These are phyloP conservation scores for Termitomyces sp. DNA, from an alignment of 768 basidiomycete genomes.

Conservation along the genomic window DNA sequence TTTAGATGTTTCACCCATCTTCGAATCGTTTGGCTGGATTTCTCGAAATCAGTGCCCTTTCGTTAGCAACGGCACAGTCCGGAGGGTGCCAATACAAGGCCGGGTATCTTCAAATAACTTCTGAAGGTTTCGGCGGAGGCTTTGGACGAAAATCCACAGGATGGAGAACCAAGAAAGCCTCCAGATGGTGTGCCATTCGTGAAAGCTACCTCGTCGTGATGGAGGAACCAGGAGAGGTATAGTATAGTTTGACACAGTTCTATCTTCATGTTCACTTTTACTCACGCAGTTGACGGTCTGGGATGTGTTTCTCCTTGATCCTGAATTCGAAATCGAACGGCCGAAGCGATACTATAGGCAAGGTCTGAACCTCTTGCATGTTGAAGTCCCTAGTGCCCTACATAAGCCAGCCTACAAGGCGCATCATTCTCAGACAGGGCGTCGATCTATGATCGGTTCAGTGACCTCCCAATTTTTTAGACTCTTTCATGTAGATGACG, in stretches of 20 bases:
- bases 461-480: conserved; percentile 42
- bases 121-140: conserved; percentile 43
- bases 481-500: conserved; percentile 30
- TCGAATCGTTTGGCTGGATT: conserved; percentile 87
- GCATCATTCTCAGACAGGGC: conserved; percentile 20
- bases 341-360: conserved; percentile 87
- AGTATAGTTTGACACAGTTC: neutral
- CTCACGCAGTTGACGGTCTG: conserved; percentile 72
- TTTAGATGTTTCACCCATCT: conserved; percentile 94
- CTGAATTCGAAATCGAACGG: conserved; percentile 85
- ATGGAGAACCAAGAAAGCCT: conserved; percentile 55
- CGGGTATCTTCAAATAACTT: conserved; percentile 66
- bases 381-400: conserved; percentile 13
- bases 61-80: conserved; percentile 67
- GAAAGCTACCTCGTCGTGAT: conserved; percentile 89
- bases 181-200: conserved; percentile 87
- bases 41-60: conserved; percentile 88
- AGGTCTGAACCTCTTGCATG: conserved; percentile 64
- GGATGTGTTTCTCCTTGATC: conserved; percentile 92
- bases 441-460: conserved; percentile 39
- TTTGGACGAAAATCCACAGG: conserved; percentile 63
- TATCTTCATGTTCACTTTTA: neutral
- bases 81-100: conserved; percentile 92
- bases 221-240: conserved; percentile 81
- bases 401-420: conserved; percentile 3